Conservation (phyloP, 495 filamentous ascomycete genomes). For the Aspergillus indologenus region DNA sequence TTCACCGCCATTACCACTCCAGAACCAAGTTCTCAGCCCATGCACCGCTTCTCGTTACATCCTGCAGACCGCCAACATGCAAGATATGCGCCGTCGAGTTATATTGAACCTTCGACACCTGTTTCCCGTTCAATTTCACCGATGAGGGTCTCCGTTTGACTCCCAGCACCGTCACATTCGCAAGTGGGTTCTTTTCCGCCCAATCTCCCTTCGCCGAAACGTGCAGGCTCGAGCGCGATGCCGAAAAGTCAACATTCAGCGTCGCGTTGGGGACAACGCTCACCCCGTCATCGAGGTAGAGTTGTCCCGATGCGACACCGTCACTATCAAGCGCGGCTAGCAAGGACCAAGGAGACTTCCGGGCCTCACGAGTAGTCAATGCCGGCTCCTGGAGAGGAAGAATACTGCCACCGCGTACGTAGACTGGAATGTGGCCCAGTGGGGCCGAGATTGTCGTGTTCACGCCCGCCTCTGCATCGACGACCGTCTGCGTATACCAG, state of each 20-base stretch:
- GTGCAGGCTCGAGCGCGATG: conserved; percentile 41
- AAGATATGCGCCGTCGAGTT: conserved; percentile 46
- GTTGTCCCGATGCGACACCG: conserved; percentile 58
- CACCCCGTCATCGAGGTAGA: conserved; percentile 86
- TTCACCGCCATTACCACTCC: conserved; percentile 43
- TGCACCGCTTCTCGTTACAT: conserved; percentile 51
- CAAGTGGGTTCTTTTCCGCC: conserved; percentile 57
- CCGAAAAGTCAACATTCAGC: conserved; percentile 57
- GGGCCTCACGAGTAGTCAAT: conserved; percentile 62
- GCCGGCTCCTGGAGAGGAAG: conserved; percentile 70
- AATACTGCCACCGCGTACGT: conserved; percentile 66
- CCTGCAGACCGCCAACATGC: conserved; percentile 47
- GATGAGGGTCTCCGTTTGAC: conserved; percentile 38
- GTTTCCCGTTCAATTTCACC: conserved; percentile 52
- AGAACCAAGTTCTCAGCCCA: conserved; percentile 57
- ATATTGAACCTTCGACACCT: conserved; percentile 46
- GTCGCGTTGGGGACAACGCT: conserved; percentile 58
- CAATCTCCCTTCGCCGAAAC: conserved; percentile 52
- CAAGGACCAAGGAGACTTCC: conserved; percentile 67
- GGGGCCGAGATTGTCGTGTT: conserved; percentile 75
- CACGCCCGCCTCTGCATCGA: conserved; percentile 53
- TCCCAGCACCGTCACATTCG: conserved; percentile 68
- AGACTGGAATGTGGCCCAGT: conserved; percentile 76
- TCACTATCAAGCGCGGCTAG: conserved; percentile 57
- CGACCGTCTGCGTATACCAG: conserved; percentile 64